Base-by-base conservation (phyloP, 208 protist species). In the Leishmania arabica region DNA sequence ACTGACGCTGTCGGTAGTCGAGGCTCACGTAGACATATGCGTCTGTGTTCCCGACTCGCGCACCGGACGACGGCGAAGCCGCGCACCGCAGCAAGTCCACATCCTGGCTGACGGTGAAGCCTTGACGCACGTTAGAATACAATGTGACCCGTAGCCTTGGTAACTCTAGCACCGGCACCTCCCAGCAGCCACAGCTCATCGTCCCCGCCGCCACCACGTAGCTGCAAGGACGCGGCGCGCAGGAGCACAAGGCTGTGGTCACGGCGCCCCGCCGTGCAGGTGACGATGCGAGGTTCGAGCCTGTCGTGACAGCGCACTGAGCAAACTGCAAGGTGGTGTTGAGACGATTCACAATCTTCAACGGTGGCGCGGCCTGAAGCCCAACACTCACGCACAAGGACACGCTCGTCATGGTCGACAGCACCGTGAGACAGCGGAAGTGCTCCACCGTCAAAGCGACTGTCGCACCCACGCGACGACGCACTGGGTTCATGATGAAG, bases 11-110 rank as follows among this genome's bases (percentile, higher is more conserved):
- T 47, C 24, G 8, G 58, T 86, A 58, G 51, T 82, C 49, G 7
- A 86, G 74, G 15, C 62, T 77, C 53, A 85, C 82, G 73, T 85
- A 79, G 54, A 85, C 64, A 42, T 85, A 85, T 11, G 82, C 82
- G 65, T 85, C 56, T 4, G 82, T 85, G 40, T 82, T 69, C 1
- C 77, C 82, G 15, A 85, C 45, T 11, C 77, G 82, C 17, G 75
- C 19, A 3, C 82, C 82, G 8, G 77, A 68, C 13, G 82, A 81
- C 6, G 82, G 77, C 21, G 73, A 45, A 42, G 82, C 51, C 42
- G 82, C 82, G 64, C 72, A 75, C 21, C 77, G 51, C 54, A 85
- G 62, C 73, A 85, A n/a, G 37, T 85, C 77, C 6, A 85, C 72
- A 58, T 85, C 77, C 17, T 79, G 58, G 54, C 60, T 65, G 4